Percentiles rank a stretch among this genome's conserved stretches.
These are phyloP conservation scores for Fusarium sp. DNA, from an alignment of 2,329 filamentous ascomycete species.

Conservation along the genomic window DNA sequence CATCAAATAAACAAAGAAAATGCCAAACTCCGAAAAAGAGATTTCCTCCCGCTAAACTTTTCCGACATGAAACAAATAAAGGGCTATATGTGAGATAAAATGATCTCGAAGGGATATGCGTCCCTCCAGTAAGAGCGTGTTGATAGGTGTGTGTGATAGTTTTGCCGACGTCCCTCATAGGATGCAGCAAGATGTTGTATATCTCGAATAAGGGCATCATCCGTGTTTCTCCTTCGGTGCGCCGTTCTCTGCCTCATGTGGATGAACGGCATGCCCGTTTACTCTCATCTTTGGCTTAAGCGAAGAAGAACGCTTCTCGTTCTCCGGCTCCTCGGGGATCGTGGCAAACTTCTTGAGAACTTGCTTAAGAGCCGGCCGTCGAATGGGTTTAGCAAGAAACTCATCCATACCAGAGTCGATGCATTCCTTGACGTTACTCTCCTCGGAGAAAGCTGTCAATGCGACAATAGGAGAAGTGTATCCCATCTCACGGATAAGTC, in stretches of 20 bases:
- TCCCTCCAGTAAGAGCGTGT: background rate
- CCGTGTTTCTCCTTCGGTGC: constrained; percentile 36
- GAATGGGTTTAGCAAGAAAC: constrained; percentile 82
- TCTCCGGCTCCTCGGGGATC: constrained; percentile 73
- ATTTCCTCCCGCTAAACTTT: constrained; percentile 37
- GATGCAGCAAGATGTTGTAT: background rate
- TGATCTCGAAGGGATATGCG: background rate
- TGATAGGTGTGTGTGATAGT: background rate
- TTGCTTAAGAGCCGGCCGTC: constrained; percentile 85
- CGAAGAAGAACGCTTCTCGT: constrained; percentile 32
- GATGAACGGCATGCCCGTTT: constrained; percentile 30
- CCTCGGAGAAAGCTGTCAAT: constrained; percentile 88
- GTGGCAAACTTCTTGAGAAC: constrained; percentile 87
- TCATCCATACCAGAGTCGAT: constrained; percentile 93
- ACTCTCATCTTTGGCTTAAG: constrained; percentile 30
- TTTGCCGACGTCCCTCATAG: constrained; percentile 5
- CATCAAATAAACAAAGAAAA: constrained; percentile 14
- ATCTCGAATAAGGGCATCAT: constrained; percentile 1
- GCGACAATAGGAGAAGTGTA: constrained; percentile 91
- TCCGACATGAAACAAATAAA: constrained; percentile 18
- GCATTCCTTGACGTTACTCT: constrained; percentile 87
- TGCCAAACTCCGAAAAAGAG: constrained; percentile 26
- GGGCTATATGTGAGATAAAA: background rate
- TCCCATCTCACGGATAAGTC: constrained; percentile 85
- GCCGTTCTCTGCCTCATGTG: constrained; percentile 26